Evolutionary conservation across 2,329 filamentous ascomycete genomes (phyloP).

Genomic region (Cadophora malorum): DNA sequence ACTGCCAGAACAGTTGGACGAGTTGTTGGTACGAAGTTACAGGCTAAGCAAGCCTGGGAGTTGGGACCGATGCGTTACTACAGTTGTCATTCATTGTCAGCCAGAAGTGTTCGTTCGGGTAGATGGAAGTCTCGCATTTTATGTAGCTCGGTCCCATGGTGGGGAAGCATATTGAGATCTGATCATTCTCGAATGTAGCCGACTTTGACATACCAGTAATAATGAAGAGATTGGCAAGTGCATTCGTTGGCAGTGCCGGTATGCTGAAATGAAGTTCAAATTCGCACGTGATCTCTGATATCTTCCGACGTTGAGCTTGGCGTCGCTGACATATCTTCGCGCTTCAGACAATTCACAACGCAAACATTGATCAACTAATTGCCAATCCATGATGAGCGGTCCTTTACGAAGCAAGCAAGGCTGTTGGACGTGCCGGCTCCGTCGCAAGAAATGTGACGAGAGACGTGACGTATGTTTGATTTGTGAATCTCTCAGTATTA

Average conservation of each 20-base stretch:
- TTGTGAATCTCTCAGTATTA: constrained; percentile 65
- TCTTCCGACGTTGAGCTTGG: background rate
- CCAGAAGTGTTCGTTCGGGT: too few species aligned
- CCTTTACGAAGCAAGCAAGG: constrained; percentile 47
- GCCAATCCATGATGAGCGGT: constrained; percentile 30
- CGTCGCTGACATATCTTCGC: background rate
- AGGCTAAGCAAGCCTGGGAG: background rate
- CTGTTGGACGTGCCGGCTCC: constrained; percentile 70
- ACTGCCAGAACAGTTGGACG: too few species aligned
- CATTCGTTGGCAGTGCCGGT: too few species aligned
- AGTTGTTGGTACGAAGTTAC: background rate
- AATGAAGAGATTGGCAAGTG: too few species aligned
- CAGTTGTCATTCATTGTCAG: too few species aligned
- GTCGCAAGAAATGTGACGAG: constrained; percentile 72
- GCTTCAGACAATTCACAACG: too few species aligned
- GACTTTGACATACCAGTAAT: too few species aligned
- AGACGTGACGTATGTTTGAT: constrained; percentile 64
- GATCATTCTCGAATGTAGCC: too few species aligned
- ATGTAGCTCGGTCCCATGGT: too few species aligned
- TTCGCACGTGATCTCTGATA: background rate
- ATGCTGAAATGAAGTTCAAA: too few species aligned
- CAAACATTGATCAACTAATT: background rate
- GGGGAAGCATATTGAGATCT: too few species aligned
- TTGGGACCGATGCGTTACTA: background rate
- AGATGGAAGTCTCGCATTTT: too few species aligned